A percentile compares a stretch with the other conserved stretches of the same genome.
phyloP scores from a whole-genome alignment of 2,329 filamentous ascomycete genomes.

The Cryphonectria nitschkei region DNA sequence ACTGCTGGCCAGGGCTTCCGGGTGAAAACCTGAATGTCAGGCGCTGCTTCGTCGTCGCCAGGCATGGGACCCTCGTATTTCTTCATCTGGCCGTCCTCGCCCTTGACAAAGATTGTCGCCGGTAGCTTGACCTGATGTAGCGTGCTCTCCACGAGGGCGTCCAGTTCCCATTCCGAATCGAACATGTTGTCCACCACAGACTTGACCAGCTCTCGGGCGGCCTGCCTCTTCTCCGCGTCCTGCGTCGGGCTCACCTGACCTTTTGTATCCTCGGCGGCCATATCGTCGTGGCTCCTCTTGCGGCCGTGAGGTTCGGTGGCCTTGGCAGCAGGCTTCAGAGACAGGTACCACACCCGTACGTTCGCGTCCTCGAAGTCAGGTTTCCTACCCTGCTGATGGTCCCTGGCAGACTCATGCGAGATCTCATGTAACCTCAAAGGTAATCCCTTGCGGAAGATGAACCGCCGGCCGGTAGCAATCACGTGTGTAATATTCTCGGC shows the following conservation, averaged over 20 bases:
- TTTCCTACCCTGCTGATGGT: constrained; percentile 53
- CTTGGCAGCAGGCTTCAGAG: constrained; percentile 43
- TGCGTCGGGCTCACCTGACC: constrained; percentile 36
- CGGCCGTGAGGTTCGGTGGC: constrained; percentile 34
- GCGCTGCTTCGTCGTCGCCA: constrained; percentile 50
- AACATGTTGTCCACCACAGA: constrained; percentile 77
- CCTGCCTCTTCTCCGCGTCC: constrained; percentile 38
- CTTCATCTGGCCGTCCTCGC: constrained; percentile 66
- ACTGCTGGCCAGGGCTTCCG: constrained; percentile 80
- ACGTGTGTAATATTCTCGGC: constrained; percentile 79
- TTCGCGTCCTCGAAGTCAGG: constrained; percentile 78
- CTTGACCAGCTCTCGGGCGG: constrained; percentile 56
- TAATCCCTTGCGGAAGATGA: constrained; percentile 84
- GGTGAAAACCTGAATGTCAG: constrained; percentile 72
- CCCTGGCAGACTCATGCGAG: constrained; percentile 45
- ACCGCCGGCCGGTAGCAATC: constrained; percentile 80
- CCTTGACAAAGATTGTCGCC: constrained; percentile 70
- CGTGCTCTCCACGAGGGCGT: constrained; percentile 68
- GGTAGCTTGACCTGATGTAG: constrained; percentile 70
- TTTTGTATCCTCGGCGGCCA: constrained; percentile 32
- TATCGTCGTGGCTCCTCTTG: constrained; percentile 50
- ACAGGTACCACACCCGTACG: constrained; percentile 84
- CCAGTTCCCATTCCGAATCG: constrained; percentile 73
- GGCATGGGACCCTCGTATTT: constrained; percentile 72
- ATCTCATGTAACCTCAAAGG: constrained; percentile 75